Evolutionary conservation across 345 rosid genomes (phyloP), one percentile per base, ranked within the genome.

Genomic region (Heritiera littoralis): DNA sequence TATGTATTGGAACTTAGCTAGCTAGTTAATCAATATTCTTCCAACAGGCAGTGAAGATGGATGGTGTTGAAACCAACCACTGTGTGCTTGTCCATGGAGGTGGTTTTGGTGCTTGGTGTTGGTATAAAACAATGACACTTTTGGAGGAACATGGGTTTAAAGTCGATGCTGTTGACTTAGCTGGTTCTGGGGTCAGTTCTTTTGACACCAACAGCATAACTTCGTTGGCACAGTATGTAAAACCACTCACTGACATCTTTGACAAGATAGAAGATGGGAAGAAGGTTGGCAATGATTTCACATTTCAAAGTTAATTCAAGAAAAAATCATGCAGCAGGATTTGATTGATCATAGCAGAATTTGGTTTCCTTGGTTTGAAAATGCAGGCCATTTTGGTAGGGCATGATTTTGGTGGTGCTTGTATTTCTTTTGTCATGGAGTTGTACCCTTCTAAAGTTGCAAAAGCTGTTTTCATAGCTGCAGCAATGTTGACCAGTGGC

Each of bases 361-460:
- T 11, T 43, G 30, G 41, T 76, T 72, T 72, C 20, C 40, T 43
- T 5, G n/a, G 30, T 43, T 56, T 84, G 30, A 52, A 30, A 51
- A 66, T 28, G 88, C 88, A 95, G 98, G 97, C 90, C 76, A 89
- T 95, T 75, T 85, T 95, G 92, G 97, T 90, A 4, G 98, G 99
- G 45, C 99, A 93, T 14, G 98, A 95, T 87, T 89, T 95, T 80
- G 99, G 98, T 59, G 99, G 99, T 77, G 89, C 95, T 45, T 92
- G 99, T 77, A 79, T 92, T 59, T 91, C 97, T 3, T 90, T 84
- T 72, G 93, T 89, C 28, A 92, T 93, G 98, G 99, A 95, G 86
- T 78, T 89, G 69, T 92, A 90, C 87, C 97, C 98, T 76, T 61
- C 66, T 18, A 94, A 84, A 85, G 80, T 91, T 72, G 87, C 93